phyloP scores from a whole-genome alignment of 2,329 filamentous ascomycete genomes.

The Aspergillus sp. region DNA sequence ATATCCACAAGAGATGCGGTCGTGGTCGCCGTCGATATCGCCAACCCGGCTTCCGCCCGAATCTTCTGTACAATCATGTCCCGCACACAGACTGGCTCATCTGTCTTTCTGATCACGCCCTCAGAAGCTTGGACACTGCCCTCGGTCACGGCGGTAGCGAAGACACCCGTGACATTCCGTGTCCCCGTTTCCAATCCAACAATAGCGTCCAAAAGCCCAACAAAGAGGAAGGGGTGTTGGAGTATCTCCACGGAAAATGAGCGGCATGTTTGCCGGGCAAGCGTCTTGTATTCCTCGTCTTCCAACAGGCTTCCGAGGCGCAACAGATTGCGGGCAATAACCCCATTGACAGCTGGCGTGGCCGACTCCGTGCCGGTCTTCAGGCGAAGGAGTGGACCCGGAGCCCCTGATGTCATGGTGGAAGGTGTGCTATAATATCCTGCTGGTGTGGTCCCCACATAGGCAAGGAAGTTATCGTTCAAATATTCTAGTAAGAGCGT shows the following conservation, averaged over 20 bases:
- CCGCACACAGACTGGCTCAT: conserved; percentile 29
- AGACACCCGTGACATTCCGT: conserved; percentile 59
- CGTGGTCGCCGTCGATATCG: conserved; percentile 35
- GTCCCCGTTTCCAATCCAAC: conserved; percentile 74
- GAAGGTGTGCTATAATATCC: conserved; percentile 47
- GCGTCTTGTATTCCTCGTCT: conserved; percentile 62
- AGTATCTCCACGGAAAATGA: conserved; percentile 90
- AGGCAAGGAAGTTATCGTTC: conserved; percentile 75
- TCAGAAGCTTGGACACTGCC: conserved; percentile 14
- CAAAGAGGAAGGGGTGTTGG: conserved; percentile 91
- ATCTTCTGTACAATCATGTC: conserved; percentile 35
- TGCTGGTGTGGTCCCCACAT: conserved; percentile 41
- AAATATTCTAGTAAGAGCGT: conserved; percentile 60
- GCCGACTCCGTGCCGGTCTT: conserved; percentile 96
- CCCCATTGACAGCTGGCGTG: conserved; percentile 84
- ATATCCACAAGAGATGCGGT: conserved; percentile 41
- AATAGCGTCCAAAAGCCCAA: conserved; percentile 73
- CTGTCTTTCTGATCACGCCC: conserved; percentile 19
- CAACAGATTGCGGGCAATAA: conserved; percentile 85
- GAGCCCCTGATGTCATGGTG: conserved; percentile 61
- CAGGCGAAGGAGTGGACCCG: conserved; percentile 68
- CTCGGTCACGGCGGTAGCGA: conserved; percentile 39
- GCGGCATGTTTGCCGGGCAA: conserved; percentile 72
- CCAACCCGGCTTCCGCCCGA: conserved; percentile 36
- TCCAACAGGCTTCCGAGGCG: conserved; percentile 71